These are phyloP conservation scores for Tricholoma hemisulphureum DNA, from an alignment of 768 basidiomycete species.

Conservation along the genomic window DNA sequence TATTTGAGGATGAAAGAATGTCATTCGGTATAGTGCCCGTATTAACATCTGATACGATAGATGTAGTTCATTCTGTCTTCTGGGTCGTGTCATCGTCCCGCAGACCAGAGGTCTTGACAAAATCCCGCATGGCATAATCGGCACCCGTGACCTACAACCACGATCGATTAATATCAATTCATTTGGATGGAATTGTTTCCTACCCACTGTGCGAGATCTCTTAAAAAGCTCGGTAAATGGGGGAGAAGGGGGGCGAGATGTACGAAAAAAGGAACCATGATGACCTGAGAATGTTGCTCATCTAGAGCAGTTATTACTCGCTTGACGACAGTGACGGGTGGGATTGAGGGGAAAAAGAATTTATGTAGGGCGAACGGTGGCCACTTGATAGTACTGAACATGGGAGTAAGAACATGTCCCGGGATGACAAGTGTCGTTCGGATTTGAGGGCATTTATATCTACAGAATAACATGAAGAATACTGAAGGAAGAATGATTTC, in stretches of 20 bases:
- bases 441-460: constrained; percentile 72
- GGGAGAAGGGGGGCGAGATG: constrained; percentile 56
- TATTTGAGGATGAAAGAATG: background rate
- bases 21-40: background rate
- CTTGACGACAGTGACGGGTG: constrained; percentile 76
- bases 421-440: constrained; percentile 88
- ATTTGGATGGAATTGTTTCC: constrained; percentile 15
- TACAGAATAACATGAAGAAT: constrained; percentile 17
- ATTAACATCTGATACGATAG: background rate
- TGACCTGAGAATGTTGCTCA: constrained; percentile 68
- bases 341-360: constrained; percentile 77
- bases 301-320: constrained; percentile 79
- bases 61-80: background rate
- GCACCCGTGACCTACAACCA: constrained; percentile 57
- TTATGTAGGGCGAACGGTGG: constrained; percentile 51
- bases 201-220: constrained; percentile 79
- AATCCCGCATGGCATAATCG: constrained; percentile 68
- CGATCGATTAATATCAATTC: background rate
- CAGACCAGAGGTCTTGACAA: constrained; percentile 62
- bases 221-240: constrained; percentile 66
- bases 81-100: constrained; percentile 50
- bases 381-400: constrained; percentile 64
- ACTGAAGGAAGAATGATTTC: constrained; percentile 7
- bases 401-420: constrained; percentile 72
- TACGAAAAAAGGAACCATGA: constrained; percentile 72